Percentiles rank a stretch among this genome's conserved stretches.
phyloP scores from a whole-genome alignment of 164 flowering plant species.

The Brasenia schreberi region DNA sequence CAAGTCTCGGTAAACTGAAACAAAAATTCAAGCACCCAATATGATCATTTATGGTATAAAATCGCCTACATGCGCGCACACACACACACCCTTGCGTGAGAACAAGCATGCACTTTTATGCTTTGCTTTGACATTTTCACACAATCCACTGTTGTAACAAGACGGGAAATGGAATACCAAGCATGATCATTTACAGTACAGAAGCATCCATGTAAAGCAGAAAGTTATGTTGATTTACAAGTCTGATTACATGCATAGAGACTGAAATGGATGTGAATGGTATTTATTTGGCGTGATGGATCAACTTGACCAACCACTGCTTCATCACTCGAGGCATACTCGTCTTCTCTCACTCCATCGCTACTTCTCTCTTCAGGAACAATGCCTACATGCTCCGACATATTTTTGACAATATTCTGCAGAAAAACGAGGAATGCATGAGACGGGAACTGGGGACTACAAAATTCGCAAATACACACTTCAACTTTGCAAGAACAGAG shows the following conservation, averaged over 20 bases:
- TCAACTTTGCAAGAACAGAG: no score
- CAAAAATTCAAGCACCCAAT: not conserved
- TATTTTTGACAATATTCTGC: slow-evolving; percentile 54
- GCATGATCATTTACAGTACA: not conserved
- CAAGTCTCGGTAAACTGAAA: no score
- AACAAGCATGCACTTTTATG: no score
- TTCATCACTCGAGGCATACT: slow-evolving; percentile 43
- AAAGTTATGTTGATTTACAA: not conserved
- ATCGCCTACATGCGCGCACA: not conserved
- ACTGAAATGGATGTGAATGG: not conserved
- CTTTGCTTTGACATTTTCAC: no score
- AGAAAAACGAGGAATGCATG: not conserved
- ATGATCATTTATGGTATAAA: not conserved
- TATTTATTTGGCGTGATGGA: slow-evolving; percentile 15
- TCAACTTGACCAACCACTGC: slow-evolving; percentile 29
- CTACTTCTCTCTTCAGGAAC: slow-evolving; percentile 35
- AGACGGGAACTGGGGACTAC: not conserved
- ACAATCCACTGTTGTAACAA: no score
- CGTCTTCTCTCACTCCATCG: slow-evolving; percentile 51
- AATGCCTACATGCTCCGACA: slow-evolving; percentile 47
- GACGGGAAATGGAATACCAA: not conserved
- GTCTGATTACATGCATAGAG: not conserved
- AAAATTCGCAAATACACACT: no score
- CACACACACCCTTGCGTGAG: no score
- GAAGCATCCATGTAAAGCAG: not conserved